Conservation (phyloP, 2,329 filamentous ascomycete genomes). For the Hymenoscyphus scutula region DNA sequence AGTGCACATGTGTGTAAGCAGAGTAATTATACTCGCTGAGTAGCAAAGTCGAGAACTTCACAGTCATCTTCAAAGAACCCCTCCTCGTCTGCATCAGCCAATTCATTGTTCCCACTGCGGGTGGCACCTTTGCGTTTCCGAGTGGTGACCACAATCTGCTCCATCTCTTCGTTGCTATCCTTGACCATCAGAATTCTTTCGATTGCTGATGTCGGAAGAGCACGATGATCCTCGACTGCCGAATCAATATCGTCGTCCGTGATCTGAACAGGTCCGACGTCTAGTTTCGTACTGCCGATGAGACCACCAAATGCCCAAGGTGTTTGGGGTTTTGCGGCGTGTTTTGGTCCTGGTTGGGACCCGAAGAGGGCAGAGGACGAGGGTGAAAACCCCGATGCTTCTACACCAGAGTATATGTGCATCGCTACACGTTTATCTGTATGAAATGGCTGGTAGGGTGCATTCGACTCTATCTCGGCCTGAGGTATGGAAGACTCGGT, state of each 20-base stretch:
- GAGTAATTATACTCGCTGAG: constrained; percentile 55
- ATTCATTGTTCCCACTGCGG: constrained; percentile 44
- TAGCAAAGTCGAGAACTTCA: constrained; percentile 85
- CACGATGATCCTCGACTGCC: constrained; percentile 49
- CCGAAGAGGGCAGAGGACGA: constrained; percentile 31
- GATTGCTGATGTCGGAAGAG: constrained; percentile 62
- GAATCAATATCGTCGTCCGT: constrained; percentile 52
- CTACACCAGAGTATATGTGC: constrained; percentile 54
- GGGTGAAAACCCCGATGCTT: constrained; percentile 21
- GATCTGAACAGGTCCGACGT: constrained; percentile 47
- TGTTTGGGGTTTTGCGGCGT: constrained; percentile 16
- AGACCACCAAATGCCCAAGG: constrained; percentile 61
- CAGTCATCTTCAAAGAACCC: constrained; percentile 93
- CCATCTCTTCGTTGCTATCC: constrained; percentile 50
- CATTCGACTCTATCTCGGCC: constrained; percentile 92
- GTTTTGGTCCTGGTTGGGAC: constrained; percentile 19
- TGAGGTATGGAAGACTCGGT: constrained; percentile 64
- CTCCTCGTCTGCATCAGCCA: constrained; percentile 58
- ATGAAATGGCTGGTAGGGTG: constrained; percentile 94
- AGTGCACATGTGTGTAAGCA: neutral
- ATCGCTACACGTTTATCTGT: constrained; percentile 83
- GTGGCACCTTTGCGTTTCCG: constrained; percentile 67
- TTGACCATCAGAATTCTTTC: constrained; percentile 58
- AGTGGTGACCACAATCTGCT: constrained; percentile 68
- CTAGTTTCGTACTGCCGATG: constrained; percentile 50